Evolutionary conservation across 2,329 filamentous ascomycete genomes (phyloP), one percentile per base, ranked within the genome.

Genomic region (Grosmannia penicillata): DNA sequence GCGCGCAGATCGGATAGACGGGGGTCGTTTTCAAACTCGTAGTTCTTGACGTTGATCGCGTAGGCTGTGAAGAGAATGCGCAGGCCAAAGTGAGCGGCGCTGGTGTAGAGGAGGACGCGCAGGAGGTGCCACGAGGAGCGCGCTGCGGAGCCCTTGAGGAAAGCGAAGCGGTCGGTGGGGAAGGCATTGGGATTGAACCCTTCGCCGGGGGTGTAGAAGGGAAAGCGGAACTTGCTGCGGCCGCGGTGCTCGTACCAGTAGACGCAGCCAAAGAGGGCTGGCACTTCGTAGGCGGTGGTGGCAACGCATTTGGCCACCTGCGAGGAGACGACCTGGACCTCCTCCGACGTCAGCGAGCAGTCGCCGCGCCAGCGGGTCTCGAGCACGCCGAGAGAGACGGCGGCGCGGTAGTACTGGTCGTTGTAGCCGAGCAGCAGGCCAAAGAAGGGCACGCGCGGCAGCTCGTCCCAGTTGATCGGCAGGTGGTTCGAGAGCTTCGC

Each of bases 321-420:
- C 15, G 22, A 25, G n/a, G 44, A 36, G 17, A 49, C 36, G 24
- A 40, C 32, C 35, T 49, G 45, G 3, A 40, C 33, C 41, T 50
- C 48, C 2, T 44, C 34, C 27, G 32, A 35, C n/a, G 41, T 41
- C 22, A 50, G 41, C 21, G 21, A 17, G 13, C 48, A 46, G 31
- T 40, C 28, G 14, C 39, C 40, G 6, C 40, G 40, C 33, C 34
- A 40, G 24, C 41, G 44, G 6, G 39, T 34, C 27, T 42, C 37
- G 6, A 47, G 33, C 17, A 48, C 38, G 17, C 30, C 29, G 26
- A 44, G 26, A 7, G 42, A 38, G 11, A 48, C 32, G 22, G 36
- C 30, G 11, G 40, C 38, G 6, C 44, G 45, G 37, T 42, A 42
- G 38, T 39, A 40, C 25, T 36, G 18, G 13, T 41, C 40, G 26